A percentile compares a stretch with the other conserved stretches of the same genome.
Conservation (phyloP, 2,329 filamentous ascomycete genomes). For the Aspergillus tubingensis region DNA sequence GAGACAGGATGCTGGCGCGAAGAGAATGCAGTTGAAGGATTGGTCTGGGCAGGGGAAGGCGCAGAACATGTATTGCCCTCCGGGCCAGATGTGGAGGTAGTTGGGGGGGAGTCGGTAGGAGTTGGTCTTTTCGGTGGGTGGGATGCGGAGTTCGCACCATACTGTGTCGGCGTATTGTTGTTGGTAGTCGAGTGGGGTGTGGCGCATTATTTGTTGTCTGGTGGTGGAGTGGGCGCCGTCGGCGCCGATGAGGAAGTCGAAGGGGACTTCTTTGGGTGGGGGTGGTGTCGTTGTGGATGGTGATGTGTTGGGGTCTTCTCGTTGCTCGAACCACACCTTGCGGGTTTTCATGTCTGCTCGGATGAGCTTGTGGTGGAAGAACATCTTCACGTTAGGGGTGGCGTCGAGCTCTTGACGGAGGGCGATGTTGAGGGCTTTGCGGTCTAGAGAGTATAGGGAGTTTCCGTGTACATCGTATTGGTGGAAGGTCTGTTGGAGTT, state of each 20-base stretch:
- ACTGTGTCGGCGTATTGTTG: conserved; percentile 95
- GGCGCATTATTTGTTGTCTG: conserved; percentile 96
- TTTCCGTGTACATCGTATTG: conserved; percentile 92
- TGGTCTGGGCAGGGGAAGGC: conserved; percentile 87
- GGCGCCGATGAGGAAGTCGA: conserved; percentile 90
- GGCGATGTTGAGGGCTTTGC: conserved; percentile 76
- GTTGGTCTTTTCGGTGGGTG: conserved; percentile 50
- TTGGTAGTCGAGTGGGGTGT: conserved; percentile 80
- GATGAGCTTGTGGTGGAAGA: conserved; percentile 91
- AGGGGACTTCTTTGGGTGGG: conserved; percentile 62
- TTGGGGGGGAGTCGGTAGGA: conserved; percentile 83
- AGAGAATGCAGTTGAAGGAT: conserved; percentile 92
- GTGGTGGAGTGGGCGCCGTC: conserved; percentile 93
- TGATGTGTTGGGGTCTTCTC: conserved; percentile 15
- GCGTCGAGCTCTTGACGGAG: conserved; percentile 79
- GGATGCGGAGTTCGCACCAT: conserved; percentile 94
- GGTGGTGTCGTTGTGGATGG: conserved; percentile 28
- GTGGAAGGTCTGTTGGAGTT: conserved; percentile 71
- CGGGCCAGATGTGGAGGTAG: conserved; percentile 97
- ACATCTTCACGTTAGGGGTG: conserved; percentile 85
- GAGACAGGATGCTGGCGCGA: conserved; percentile 74
- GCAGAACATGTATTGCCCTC: conserved; percentile 95
- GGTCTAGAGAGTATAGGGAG: conserved; percentile 60
- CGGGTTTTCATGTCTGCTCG: conserved; percentile 79
- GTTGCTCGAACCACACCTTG: conserved; percentile 82